Base-by-base conservation (phyloP, 2,329 filamentous ascomycete species). In the Aschersonia sp. region DNA sequence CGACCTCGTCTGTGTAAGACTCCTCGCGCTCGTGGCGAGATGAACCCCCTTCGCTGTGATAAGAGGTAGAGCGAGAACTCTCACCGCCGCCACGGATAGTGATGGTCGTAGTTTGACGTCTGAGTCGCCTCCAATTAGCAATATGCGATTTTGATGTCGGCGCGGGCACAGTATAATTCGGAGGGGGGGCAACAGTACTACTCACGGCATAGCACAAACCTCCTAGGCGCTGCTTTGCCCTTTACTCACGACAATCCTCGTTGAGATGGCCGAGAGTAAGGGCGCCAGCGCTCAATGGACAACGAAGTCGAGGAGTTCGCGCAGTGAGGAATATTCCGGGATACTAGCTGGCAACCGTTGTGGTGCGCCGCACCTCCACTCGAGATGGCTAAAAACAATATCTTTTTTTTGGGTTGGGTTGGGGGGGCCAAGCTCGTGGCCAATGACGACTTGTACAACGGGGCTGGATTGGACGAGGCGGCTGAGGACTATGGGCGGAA, bases 241-340 rank as follows among this genome's bases (percentile, higher is more conserved):
- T 70, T 64, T 59, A 63, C 70, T 65, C 66, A 59, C 69, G 64
- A 72, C 69, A 56, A 66, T 67, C 65, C 62, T 58, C 51, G 54
- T 56, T 11, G 56, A 66, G 64, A 68, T 59, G 61, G 68, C 62
- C 67, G 64, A 22, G 66, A 71, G 66, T 56, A 67, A 68, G 67
- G 63, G 63, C 58, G 60, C 53, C 50, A 29, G 32, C 43, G 22
- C 40, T 14, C 35, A 37, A 37, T 37, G 5, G 22, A 37, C 35
- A 37, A 37, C 8, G 35, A 4, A 37, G 12, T 22, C 22, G 35
- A 37, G 35, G 8, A 12, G 35, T 8, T 12, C 12, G 12, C 12
- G 35, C 12, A 12, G 35, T 37, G 35, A 37, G 35, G 35, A 37
- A 37, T 8, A 8, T 37, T 22, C 22, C 35, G 35, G 35, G 4